These are phyloP conservation scores for Mortierella sp. DNA, from an alignment of 371 early-diverging fungal species.

Conservation along the genomic window DNA sequence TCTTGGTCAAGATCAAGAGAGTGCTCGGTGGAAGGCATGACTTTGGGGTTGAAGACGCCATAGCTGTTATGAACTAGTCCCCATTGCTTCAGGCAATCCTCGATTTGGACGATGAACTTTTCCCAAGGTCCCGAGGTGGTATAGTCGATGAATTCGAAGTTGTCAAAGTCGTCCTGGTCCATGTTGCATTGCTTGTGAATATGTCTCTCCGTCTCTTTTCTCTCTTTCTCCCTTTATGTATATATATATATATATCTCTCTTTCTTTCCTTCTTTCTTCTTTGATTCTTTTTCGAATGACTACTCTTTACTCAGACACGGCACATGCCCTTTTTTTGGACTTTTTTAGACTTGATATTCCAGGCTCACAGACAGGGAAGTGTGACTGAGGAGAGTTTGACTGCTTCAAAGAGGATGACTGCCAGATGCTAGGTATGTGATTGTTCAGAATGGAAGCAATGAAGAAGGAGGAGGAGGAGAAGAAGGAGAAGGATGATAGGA, in stretches of 20 bases:
- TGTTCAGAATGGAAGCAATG: neutral
- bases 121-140: constrained; percentile 56
- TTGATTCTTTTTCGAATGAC: neutral
- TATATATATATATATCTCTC: neutral
- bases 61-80: constrained; percentile 40
- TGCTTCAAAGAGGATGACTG: neutral
- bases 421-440: neutral
- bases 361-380: neutral
- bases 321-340: neutral
- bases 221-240: neutral
- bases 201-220: neutral
- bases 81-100: constrained; percentile 48
- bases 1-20: constrained; percentile 30
- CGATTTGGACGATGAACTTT: constrained; percentile 53
- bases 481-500: neutral
- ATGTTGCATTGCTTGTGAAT: constrained; percentile 39
- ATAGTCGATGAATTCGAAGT: constrained; percentile 57
- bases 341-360: neutral
- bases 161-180: constrained; percentile 51
- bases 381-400: neutral
- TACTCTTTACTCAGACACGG: neutral
- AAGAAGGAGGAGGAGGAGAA: constrained; percentile 4
- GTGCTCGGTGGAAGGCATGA: constrained; percentile 35
- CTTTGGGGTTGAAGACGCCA: constrained; percentile 43
- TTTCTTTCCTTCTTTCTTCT: neutral